Conservation (phyloP, 23 red algal genomes). For the Gracilaria caudata region DNA sequence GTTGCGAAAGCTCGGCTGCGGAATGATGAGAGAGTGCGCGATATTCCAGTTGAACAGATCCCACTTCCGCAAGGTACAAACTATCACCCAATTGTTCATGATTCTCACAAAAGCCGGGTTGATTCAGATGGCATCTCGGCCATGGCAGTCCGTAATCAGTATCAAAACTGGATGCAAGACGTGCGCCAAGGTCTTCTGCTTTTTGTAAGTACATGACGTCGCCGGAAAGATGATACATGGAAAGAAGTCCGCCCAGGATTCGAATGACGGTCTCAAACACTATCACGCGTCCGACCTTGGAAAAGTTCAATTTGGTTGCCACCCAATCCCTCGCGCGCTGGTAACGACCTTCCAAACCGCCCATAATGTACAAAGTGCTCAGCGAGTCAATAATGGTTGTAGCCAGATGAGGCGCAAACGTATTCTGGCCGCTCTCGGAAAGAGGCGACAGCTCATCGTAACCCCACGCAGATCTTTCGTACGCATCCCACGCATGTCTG, state of each 20-base stretch:
- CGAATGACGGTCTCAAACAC: conserved; percentile 83
- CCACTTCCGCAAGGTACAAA: conserved; percentile 75
- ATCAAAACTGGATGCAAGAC: conserved; percentile 74
- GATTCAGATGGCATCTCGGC: conserved; percentile 69
- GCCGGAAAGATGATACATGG: conserved; percentile 72
- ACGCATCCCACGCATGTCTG: conserved; percentile 75
- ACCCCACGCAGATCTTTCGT: conserved; percentile 69
- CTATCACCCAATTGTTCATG: conserved; percentile 45
- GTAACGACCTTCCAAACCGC: conserved; percentile 37
- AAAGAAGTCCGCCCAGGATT: conserved; percentile 80
- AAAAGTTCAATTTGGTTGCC: conserved; percentile 48
- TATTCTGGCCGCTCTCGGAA: conserved; percentile 23
- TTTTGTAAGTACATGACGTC: conserved; percentile 53
- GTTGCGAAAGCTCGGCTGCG: neutral
- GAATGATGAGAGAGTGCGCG: conserved; percentile 73
- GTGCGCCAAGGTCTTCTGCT: conserved; percentile 60
- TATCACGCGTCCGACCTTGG: conserved; percentile 40
- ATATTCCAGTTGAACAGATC: conserved; percentile 84
- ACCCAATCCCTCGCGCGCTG: conserved; percentile 55
- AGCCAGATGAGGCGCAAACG: conserved; percentile 32
- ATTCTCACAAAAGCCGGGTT: conserved; percentile 51
- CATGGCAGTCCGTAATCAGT: conserved; percentile 71
- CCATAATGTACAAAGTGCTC: conserved; percentile 84
- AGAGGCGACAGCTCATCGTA: conserved; percentile 76
- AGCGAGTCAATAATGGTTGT: conserved; percentile 77